Evolutionary conservation across 441 rosid species (phyloP).

Genomic region (Mallotus repandus): DNA sequence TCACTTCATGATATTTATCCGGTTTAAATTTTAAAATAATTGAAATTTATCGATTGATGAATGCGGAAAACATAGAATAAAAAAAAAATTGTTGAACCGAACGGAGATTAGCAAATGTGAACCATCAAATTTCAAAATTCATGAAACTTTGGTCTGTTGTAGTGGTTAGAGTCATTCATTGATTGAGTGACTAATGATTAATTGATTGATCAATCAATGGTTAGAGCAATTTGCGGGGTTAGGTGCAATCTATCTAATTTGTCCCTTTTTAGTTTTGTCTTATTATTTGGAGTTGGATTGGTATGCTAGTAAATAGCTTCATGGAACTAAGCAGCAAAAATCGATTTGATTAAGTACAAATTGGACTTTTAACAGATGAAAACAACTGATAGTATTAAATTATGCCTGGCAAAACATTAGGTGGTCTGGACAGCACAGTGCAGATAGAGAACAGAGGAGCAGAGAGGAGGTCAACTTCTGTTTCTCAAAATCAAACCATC

Average conservation of each 20-base stretch:
- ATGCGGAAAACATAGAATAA: no score
- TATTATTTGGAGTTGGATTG: background rate
- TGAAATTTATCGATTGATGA: no score
- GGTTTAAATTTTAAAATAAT: no score
- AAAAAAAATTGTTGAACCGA: no score
- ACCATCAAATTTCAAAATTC: background rate
- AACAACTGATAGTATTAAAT: no score
- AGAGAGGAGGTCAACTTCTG: slow-evolving; percentile 37
- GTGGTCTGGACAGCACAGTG: slow-evolving; percentile 20
- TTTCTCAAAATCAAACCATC: slow-evolving; percentile 22
- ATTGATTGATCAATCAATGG: slow-evolving; percentile 1
- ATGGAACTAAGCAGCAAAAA: background rate
- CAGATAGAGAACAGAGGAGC: slow-evolving; percentile 26
- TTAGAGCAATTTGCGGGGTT: slow-evolving; percentile 3
- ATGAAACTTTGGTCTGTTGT: background rate
- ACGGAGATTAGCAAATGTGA: no score
- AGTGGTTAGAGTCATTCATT: background rate
- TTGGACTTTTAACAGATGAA: no score
- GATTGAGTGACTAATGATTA: background rate
- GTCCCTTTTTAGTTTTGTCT: background rate
- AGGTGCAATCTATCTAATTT: slow-evolving; percentile 1
- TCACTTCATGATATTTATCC: no score
- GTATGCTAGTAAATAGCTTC: background rate
- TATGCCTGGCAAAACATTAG: slow-evolving; percentile 15
- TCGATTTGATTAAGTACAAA: background rate